Evolutionary conservation across 345 rosid species (phyloP).

Genomic region (thale cress (Arabidopsis thaliana)): DNA sequence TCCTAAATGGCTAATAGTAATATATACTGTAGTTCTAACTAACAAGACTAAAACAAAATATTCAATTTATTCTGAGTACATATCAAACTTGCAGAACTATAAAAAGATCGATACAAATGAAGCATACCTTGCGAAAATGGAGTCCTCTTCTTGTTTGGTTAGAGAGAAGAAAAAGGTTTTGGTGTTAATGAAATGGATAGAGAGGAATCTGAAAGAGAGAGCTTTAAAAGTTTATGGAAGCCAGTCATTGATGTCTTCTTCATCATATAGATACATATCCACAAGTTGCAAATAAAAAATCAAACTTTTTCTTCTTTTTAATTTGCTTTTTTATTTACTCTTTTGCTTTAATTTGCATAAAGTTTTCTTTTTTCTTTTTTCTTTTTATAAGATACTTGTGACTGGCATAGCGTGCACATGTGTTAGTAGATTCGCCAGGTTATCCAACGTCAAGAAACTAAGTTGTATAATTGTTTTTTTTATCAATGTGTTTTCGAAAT

Average conservation of each 20-base stretch:
- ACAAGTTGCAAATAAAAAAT: slow-evolving; percentile 34
- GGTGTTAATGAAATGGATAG: slow-evolving; percentile 17
- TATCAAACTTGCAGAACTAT: slow-evolving; percentile 1
- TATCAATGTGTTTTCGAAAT: no score
- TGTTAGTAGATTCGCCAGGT: slow-evolving; percentile 40
- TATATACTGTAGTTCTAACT: not conserved
- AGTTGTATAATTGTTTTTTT: not conserved
- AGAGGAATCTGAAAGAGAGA: slow-evolving; percentile 30
- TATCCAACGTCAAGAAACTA: slow-evolving; percentile 21
- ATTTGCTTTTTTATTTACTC: slow-evolving; percentile 2
- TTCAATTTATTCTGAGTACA: not conserved
- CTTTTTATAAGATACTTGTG: slow-evolving; percentile 25
- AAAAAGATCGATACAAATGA: not conserved
- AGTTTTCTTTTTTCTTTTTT: slow-evolving; percentile 1
- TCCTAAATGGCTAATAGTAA: not conserved
- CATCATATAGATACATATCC: slow-evolving; percentile 30
- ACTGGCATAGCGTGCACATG: slow-evolving; percentile 23
- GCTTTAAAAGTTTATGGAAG: slow-evolving; percentile 28
- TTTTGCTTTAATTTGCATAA: slow-evolving; percentile 41
- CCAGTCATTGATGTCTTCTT: slow-evolving; percentile 40
- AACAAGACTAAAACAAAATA: slow-evolving; percentile 10
- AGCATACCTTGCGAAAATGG: slow-evolving; percentile 37
- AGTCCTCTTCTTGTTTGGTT: slow-evolving; percentile 30
- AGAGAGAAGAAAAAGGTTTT: not conserved
- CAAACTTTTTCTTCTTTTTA: not conserved